A percentile compares a stretch with the other conserved stretches of the same genome.
Conservation (phyloP, 495 filamentous ascomycete genomes). For the Cercophora newfieldiana region DNA sequence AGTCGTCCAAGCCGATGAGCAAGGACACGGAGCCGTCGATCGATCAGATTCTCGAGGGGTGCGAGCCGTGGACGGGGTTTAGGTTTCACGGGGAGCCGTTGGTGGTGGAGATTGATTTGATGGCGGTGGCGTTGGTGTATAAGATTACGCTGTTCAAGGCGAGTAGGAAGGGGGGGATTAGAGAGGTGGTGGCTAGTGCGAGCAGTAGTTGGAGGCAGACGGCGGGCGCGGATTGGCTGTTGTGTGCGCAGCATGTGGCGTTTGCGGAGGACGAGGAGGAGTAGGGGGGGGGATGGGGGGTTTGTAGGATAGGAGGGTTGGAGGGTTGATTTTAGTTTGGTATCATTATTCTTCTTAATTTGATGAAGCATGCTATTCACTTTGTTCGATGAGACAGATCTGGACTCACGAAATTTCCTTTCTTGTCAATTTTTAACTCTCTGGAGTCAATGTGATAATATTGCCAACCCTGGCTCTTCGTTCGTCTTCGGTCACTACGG, state of each 20-base stretch:
- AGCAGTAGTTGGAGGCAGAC: slow-evolving; percentile 37
- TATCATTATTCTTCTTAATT: not conserved
- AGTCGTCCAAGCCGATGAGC: slow-evolving; percentile 21
- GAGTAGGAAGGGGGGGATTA: slow-evolving; percentile 20
- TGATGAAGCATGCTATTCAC: not conserved
- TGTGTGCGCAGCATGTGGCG: slow-evolving; percentile 31
- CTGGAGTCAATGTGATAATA: too few species aligned
- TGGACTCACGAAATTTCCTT: too few species aligned
- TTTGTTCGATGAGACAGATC: too few species aligned
- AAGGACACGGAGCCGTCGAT: slow-evolving; percentile 30
- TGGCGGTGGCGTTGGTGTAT: slow-evolving; percentile 36
- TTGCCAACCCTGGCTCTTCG: too few species aligned
- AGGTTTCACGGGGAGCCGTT: slow-evolving; percentile 31
- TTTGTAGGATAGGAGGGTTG: not conserved
- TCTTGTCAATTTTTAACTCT: too few species aligned
- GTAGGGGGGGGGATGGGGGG: slow-evolving; percentile 10
- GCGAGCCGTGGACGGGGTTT: slow-evolving; percentile 27
- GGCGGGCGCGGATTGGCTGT: slow-evolving; percentile 39
- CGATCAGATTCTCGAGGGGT: slow-evolving; percentile 24
- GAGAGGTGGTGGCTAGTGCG: slow-evolving; percentile 31
- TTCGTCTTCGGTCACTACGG: too few species aligned
- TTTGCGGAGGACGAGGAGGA: slow-evolving; percentile 29
- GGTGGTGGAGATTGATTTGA: slow-evolving; percentile 39
- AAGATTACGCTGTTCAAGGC: slow-evolving; percentile 31
- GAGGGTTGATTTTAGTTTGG: not conserved